These are phyloP conservation scores for Geranomyces variabilis DNA, from an alignment of 192 early-diverging fungal species.

Conservation along the genomic window DNA sequence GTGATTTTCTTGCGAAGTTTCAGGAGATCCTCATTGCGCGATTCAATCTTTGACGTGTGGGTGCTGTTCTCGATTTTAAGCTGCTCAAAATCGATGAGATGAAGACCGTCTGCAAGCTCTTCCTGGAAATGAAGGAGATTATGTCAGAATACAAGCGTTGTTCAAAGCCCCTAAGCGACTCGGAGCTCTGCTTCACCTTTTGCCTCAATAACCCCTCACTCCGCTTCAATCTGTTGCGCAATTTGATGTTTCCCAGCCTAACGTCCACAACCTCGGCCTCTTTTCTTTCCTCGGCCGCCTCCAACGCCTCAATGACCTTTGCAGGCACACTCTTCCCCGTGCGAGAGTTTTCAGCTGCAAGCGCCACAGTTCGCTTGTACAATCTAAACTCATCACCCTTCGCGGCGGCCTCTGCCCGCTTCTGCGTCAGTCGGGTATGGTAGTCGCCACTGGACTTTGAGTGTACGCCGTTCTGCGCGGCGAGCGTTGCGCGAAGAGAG, in stretches of 20 bases:
- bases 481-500: conserved; percentile 41
- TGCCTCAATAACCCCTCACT: conserved; percentile 58
- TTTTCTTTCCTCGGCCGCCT: conserved; percentile 54
- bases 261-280: conserved; percentile 61
- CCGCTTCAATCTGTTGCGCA: conserved; percentile 58
- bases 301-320: conserved; percentile 54
- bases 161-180: no score
- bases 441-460: conserved; percentile 45
- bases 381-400: conserved; percentile 53
- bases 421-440: conserved; percentile 49
- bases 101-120: conserved; percentile 66
- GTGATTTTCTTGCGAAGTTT: conserved; percentile 68
- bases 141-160: background rate
- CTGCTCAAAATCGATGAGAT: conserved; percentile 70
- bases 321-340: conserved; percentile 53
- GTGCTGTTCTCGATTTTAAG: conserved; percentile 69
- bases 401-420: conserved; percentile 43
- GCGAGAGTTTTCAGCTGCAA: conserved; percentile 55
- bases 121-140: conserved; percentile 36
- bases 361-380: conserved; percentile 52
- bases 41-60: conserved; percentile 70
- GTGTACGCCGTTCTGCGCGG: conserved; percentile 44
- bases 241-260: conserved; percentile 62
- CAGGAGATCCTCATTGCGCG: conserved; percentile 63
- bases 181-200: conserved; percentile 54